A percentile compares a stretch with the other conserved stretches of the same genome.
phyloP scores from a whole-genome alignment of 345 rosid species.

The Acer negundo region DNA sequence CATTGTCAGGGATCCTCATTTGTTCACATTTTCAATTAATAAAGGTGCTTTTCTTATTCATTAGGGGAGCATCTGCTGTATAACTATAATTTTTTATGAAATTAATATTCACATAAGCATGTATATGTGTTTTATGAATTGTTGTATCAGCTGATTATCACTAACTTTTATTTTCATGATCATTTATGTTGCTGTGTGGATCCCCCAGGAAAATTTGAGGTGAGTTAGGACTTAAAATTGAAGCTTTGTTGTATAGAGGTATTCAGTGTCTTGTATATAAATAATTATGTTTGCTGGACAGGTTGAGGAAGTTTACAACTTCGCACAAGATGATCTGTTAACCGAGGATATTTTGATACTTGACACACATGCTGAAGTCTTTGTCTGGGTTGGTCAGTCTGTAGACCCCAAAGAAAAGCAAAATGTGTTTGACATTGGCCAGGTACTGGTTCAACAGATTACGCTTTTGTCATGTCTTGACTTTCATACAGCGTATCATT shows the following conservation, averaged over 20 bases:
- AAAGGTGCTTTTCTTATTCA: conserved; percentile 52
- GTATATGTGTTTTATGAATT: conserved; percentile 16
- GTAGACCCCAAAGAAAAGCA: conserved; percentile 87
- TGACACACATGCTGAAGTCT: conserved; percentile 94
- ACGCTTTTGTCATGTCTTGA: conserved; percentile 9
- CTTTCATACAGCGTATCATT: conserved; percentile 20
- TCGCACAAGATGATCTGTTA: conserved; percentile 91
- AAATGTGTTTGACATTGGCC: conserved; percentile 87
- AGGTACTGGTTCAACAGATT: conserved; percentile 50
- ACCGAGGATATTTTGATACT: conserved; percentile 90
- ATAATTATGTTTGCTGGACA: conserved; percentile 37
- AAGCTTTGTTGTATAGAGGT: conserved; percentile 16
- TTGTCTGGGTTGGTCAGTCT: conserved; percentile 95
- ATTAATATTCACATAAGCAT: neutral
- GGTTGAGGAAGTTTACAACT: conserved; percentile 96
- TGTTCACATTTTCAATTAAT: conserved; percentile 68
- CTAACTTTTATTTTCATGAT: conserved; percentile 41
- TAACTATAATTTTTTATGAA: conserved; percentile 3
- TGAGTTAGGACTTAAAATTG: conserved; percentile 41
- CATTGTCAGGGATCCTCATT: conserved; percentile 79
- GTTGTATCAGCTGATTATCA: conserved; percentile 25
- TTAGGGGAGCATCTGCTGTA: conserved; percentile 7
- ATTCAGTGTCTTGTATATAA: conserved; percentile 21
- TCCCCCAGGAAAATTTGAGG: conserved; percentile 88
- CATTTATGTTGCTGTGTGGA: conserved; percentile 31